Evolutionary conservation across 176 grass and related monocot genomes (phyloP), one percentile per base, ranked within the genome.

Genomic region (Cenchrus americanus): DNA sequence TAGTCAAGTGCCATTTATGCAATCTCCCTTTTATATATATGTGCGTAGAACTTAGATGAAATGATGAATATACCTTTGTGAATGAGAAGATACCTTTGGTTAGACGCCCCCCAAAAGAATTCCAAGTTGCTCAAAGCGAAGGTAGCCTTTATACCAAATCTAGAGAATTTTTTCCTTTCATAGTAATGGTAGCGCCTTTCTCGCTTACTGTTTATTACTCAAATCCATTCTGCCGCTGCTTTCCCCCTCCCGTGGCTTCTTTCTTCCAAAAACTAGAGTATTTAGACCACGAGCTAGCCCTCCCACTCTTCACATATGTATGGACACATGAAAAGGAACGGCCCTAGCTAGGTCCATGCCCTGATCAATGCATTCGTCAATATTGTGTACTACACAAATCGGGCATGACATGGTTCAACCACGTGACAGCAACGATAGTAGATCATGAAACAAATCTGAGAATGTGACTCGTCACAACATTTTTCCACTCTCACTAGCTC

Each of bases 41-140:
- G 24, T 71, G 66, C 14, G 47, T 32, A 10, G 6, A 66, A n/a
- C 22, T 9, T 42, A 66, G 81, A 84, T 7, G 68, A 67, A 59
- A 88, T 75, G 18, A 52, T 72, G 75, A 50, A 74, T 74, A 74
- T 51, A 88, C 49, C 8, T 19, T 40, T 40, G 60, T 21, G 60
- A 67, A 67, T 11, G 52, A 12, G 50, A 57, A 73, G 67, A 66
- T 59, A 11, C 49, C 19, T 73, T 19, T 11, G 15, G 5, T 30
- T 30, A 30, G 2, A 30, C 27, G 27, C 27, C 27, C 27, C 27
- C 27, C 34, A 37, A 85, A 66, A 23, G 34, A 54, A 22, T 2
- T 8, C 49, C 79, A 82, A 86, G 6, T 78, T 78, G 84, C 59
- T 5, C 21, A 78, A 83, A 86, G 51, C 17, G n/a, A 54, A 37